phyloP scores from a whole-genome alignment of 2,329 filamentous ascomycete genomes.

The Aspergillus felis region DNA sequence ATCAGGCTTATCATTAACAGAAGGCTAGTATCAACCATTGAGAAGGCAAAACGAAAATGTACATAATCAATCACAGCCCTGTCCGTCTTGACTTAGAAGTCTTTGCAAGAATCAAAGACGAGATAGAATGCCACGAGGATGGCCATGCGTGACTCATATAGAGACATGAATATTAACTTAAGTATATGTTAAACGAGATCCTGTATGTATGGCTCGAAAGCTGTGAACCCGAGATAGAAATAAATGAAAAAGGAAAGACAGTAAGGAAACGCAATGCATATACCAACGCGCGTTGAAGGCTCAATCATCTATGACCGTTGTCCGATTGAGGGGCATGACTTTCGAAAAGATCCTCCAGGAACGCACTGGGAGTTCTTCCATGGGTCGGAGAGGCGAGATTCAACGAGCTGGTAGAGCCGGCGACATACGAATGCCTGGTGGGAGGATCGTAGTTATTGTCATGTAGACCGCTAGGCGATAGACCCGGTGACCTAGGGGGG shows the following conservation, averaged over 20 bases:
- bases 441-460: slow-evolving; percentile 23
- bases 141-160: not conserved
- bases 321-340: slow-evolving; percentile 50
- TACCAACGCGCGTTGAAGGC: not conserved
- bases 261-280: not conserved
- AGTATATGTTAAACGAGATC: not conserved
- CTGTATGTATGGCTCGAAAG: slow-evolving; percentile 1
- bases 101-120: not conserved
- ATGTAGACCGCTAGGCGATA: slow-evolving; percentile 44
- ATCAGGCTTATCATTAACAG: not conserved
- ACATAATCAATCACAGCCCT: not conserved
- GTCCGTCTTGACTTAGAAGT: not conserved
- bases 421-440: slow-evolving; percentile 27
- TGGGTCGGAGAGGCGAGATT: slow-evolving; percentile 61
- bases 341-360: slow-evolving; percentile 84
- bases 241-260: not conserved
- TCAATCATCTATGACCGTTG: slow-evolving; percentile 3
- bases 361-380: slow-evolving; percentile 78
- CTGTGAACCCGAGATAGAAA: not conserved
- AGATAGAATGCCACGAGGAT: not conserved
- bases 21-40: not conserved
- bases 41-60: not conserved
- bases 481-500: slow-evolving; percentile 63
- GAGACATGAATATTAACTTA: not conserved
- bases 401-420: slow-evolving; percentile 55